Evolutionary conservation across 2,329 filamentous ascomycete species (phyloP).

Genomic region (Periconia digitata): DNA sequence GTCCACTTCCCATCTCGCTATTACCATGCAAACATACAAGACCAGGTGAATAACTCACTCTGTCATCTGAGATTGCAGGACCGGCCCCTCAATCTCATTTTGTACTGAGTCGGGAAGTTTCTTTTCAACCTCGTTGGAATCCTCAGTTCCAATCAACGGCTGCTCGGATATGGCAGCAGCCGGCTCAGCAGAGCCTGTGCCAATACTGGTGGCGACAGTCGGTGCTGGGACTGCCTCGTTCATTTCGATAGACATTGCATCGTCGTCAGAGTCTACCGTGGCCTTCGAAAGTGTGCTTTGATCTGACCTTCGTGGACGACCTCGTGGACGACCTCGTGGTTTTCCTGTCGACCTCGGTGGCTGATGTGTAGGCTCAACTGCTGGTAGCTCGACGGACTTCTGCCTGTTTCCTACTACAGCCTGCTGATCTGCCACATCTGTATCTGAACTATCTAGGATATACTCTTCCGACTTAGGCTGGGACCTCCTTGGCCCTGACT

Average conservation of each 20-base stretch:
- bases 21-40: too few species aligned
- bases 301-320: constrained; percentile 6
- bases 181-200: background rate
- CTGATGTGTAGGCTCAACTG: background rate
- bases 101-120: too few species aligned
- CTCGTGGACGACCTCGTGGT: constrained; percentile 1
- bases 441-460: constrained; percentile 10
- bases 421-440: constrained; percentile 2
- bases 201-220: background rate
- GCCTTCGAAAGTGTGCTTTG: constrained; percentile 4
- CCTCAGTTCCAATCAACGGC: too few species aligned
- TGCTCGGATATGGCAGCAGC: too few species aligned
- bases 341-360: constrained; percentile 1
- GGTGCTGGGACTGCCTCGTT: constrained; percentile 15
- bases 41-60: too few species aligned
- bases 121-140: too few species aligned
- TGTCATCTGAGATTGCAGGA: too few species aligned
- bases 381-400: too few species aligned
- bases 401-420: background rate
- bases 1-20: too few species aligned
- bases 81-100: too few species aligned
- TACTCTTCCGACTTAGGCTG: constrained; percentile 9
- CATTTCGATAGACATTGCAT: constrained; percentile 7
- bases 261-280: constrained; percentile 11
- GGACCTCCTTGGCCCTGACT: constrained; percentile 7